Evolutionary conservation across 2,329 filamentous ascomycete species (phyloP).

Genomic region (Cercospora janseana): DNA sequence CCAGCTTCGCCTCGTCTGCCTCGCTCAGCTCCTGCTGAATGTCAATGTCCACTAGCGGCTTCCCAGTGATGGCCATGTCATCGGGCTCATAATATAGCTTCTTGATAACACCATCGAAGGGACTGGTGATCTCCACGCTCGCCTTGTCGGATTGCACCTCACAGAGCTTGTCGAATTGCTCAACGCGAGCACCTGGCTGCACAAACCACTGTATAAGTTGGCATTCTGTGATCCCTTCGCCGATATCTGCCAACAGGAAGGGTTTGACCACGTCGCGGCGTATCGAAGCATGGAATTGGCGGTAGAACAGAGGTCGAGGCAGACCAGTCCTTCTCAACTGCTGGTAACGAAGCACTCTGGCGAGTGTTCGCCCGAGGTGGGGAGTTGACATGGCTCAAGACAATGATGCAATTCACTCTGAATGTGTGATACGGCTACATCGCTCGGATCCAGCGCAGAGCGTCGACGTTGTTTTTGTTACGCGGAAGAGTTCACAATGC

Average conservation of each 20-base stretch:
- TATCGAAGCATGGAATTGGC: slow-evolving; percentile 32
- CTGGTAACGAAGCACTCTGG: slow-evolving; percentile 15
- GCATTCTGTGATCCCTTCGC: slow-evolving; percentile 94
- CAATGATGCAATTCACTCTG: neutral
- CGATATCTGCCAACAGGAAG: slow-evolving; percentile 80
- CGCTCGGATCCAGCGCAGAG: neutral
- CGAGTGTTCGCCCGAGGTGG: slow-evolving; percentile 8
- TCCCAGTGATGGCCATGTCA: slow-evolving; percentile 93
- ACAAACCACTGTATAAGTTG: slow-evolving; percentile 99
- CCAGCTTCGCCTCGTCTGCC: slow-evolving; percentile 53
- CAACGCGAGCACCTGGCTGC: slow-evolving; percentile 87
- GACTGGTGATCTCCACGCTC: slow-evolving; percentile 75
- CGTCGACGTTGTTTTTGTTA: slow-evolving; percentile 5
- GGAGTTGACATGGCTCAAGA: slow-evolving; percentile 5
- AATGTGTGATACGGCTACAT: neutral
- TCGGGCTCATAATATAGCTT: slow-evolving; percentile 94
- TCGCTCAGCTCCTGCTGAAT: slow-evolving; percentile 73
- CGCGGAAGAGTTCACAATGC: neutral
- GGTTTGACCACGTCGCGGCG: slow-evolving; percentile 62
- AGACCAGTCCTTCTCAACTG: slow-evolving; percentile 13
- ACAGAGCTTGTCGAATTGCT: slow-evolving; percentile 96
- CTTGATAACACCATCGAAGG: slow-evolving; percentile 93
- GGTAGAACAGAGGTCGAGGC: slow-evolving; percentile 25
- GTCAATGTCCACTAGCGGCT: slow-evolving; percentile 89
- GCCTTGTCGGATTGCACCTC: slow-evolving; percentile 99